Conservation (phyloP, 1,139 yeast species). For the Sugiyamaella castrensis region DNA sequence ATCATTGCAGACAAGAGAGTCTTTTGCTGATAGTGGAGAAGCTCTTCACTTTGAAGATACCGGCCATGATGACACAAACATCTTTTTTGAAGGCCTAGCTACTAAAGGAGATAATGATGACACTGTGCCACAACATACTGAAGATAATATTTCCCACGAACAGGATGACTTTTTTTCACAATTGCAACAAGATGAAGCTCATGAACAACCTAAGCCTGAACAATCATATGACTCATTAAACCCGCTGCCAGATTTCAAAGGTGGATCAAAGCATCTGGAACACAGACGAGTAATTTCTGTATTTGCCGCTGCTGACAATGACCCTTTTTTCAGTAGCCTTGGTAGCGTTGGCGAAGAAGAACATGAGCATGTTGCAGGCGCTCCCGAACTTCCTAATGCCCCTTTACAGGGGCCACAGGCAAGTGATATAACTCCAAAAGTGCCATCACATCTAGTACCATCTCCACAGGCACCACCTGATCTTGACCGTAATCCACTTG, state of each 20-base stretch:
- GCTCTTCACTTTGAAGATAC: background rate
- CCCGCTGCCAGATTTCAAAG: background rate
- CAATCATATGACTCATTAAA: background rate
- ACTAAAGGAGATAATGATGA: background rate
- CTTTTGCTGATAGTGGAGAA: too few relatives aligned
- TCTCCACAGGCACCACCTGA: slow-evolving; percentile 7
- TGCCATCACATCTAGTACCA: background rate
- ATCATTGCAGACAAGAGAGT: too few relatives aligned
- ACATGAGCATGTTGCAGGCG: too few relatives aligned
- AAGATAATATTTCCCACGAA: background rate
- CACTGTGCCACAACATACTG: too few relatives aligned
- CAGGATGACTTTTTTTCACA: slow-evolving; percentile 1
- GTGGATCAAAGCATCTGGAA: background rate
- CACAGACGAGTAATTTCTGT: slow-evolving; percentile 26
- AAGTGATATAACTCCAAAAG: background rate
- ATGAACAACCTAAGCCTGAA: background rate
- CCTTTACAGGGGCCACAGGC: slow-evolving; percentile 4
- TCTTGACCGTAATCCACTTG: slow-evolving; percentile 11
- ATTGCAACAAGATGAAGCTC: background rate
- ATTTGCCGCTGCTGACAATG: slow-evolving; percentile 23
- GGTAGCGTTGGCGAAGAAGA: slow-evolving; percentile 6
- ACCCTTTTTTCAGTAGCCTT: slow-evolving; percentile 23
- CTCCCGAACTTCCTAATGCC: slow-evolving; percentile 3
- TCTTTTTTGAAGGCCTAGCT: slow-evolving; percentile 4
- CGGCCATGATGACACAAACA: slow-evolving; percentile 4